Evolutionary conservation across 108 stramenopile species (phyloP), one percentile per base, ranked within the genome.

Genomic region (Skeletonema tropicum): DNA sequence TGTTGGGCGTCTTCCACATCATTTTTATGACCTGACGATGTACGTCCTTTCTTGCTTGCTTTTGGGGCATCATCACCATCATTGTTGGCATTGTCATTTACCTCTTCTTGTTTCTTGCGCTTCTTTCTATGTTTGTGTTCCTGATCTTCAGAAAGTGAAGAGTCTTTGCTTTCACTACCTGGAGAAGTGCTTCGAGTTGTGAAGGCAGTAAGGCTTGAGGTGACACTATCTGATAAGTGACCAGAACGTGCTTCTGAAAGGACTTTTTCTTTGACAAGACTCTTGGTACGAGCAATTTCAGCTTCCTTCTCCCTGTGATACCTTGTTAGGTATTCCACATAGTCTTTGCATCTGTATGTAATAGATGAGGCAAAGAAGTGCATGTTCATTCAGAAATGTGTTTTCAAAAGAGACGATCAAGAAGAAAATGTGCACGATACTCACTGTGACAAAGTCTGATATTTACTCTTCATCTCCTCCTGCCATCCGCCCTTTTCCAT

Each of bases 401-500:
- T 25, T n/a, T 14, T 41, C 41, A 30, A 35, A 42, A 67, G 11
- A 57, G 41, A 14, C 12, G 2, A 41, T 30, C 36, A 58, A 70
- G 15, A 75, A 4, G 42, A 35, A 65, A 5, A 33, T 73, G 38
- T 2, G 33, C 12, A 33, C 14, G 21, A 21, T n/a, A 90, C 90
- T 87, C 82, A 91, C 94, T 87, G 85, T 12, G 88, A 90, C 62
- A 94, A 73, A 25, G 88, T 92, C 57, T 92, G 87, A 74, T 89
- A 90, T 69, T 94, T 94, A 76, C 91, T 92, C 74, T 89, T 88
- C 70, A 89, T 75, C 71, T 90, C 91, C 42, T 89, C 77, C 66
- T 88, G 83, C 89, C 89, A 90, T 0, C 94, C 94, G 23, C 83
- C 94, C 21, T 88, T 60, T 64, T 92, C 79, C 91, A 94, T 94